Evolutionary conservation across 306 rosid genomes (phyloP).

Genomic region (Ochetophila trinervis): DNA sequence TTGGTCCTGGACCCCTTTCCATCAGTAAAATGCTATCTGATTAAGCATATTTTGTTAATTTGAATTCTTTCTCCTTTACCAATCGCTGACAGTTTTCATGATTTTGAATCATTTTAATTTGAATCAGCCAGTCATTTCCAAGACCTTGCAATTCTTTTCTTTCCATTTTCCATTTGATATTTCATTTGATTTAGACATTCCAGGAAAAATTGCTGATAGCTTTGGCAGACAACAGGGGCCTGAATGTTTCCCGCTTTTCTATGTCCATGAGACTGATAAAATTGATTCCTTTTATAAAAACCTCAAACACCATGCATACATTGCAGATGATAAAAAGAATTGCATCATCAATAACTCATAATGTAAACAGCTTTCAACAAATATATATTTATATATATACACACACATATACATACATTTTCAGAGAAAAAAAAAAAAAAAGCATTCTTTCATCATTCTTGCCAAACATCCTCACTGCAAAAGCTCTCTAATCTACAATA

Average conservation of each 20-base stretch:
- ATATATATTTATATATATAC: no score
- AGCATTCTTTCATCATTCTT: neutral
- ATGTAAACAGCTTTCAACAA: no score
- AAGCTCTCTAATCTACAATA: no score
- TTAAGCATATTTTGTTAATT: no score
- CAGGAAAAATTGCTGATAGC: neutral
- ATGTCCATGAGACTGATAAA: neutral
- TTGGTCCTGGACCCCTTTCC: no score
- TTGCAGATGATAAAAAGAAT: no score
- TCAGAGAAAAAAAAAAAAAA: neutral
- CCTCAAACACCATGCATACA: neutral
- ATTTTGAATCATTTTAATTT: no score
- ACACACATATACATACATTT: no score
- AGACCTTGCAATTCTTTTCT: neutral
- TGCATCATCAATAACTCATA: no score
- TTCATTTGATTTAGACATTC: conserved; percentile 12
- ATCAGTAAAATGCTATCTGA: no score
- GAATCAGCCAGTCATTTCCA: neutral
- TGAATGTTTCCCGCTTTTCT: conserved; percentile 5
- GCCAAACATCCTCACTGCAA: neutral
- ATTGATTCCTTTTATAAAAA: neutral
- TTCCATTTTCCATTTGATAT: neutral
- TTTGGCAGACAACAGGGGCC: conserved; percentile 19
- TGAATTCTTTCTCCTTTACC: no score
- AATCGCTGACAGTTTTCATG: no score